Evolutionary conservation across 208 protist genomes (phyloP).

Genomic region (Trypanosomatidae sp.): DNA sequence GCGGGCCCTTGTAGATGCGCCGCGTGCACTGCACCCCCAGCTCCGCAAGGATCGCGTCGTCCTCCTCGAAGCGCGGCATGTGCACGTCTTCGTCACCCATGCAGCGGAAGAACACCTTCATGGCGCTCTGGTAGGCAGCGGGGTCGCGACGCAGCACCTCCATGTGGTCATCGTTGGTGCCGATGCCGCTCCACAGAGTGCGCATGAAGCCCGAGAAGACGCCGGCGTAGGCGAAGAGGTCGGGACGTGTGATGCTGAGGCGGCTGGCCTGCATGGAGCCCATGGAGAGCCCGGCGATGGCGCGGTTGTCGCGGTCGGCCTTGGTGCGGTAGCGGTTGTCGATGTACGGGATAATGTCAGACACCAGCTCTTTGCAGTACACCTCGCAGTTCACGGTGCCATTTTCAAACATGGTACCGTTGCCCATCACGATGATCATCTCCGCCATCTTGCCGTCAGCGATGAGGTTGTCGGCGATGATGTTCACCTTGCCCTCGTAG

Average conservation of each 20-base stretch:
- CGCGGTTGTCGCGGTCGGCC: constrained; percentile 25
- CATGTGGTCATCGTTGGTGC: constrained; percentile 22
- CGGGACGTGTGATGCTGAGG: constrained; percentile 19
- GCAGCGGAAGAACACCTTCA: constrained; percentile 23
- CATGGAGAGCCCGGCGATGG: constrained; percentile 36
- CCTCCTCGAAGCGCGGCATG: no score
- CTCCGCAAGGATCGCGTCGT: no score
- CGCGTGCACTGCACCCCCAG: no score
- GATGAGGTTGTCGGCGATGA: no score
- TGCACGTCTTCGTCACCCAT: constrained; percentile 25
- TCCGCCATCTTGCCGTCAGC: constrained; percentile 13
- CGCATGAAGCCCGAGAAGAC: constrained; percentile 36
- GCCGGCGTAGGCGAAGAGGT: constrained; percentile 31
- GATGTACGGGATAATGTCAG: constrained; percentile 38
- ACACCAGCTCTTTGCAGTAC: constrained; percentile 16
- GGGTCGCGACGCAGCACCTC: constrained; percentile 17
- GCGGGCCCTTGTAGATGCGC: no score
- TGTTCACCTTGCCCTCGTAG: constrained; percentile 33
- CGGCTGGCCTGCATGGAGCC: constrained; percentile 31
- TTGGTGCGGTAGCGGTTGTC: constrained; percentile 29
- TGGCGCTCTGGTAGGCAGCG: constrained; percentile 14
- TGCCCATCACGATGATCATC: constrained; percentile 32
- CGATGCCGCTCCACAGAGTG: constrained; percentile 12
- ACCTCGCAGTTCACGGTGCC: no score
- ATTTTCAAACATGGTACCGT: constrained; percentile 30